Evolutionary conservation across 2,329 filamentous ascomycete genomes (phyloP).

Genomic region (Plectosphaerella sp.): DNA sequence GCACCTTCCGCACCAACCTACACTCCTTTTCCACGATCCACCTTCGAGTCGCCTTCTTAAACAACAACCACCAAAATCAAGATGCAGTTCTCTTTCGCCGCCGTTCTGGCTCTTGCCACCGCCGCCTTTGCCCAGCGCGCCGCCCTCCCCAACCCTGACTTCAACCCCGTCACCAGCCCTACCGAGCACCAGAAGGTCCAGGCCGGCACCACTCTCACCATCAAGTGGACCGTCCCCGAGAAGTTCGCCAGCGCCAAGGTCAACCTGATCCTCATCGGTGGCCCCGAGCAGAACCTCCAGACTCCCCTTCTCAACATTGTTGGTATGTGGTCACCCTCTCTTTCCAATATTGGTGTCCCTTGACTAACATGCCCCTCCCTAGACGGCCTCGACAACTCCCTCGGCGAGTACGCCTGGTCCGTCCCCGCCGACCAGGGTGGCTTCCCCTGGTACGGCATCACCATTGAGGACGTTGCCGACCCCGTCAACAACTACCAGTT

Average conservation of each 20-base stretch:
- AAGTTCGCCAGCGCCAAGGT: conserved; percentile 38
- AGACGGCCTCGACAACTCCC: conserved; percentile 44
- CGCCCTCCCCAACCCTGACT: conserved; percentile 34
- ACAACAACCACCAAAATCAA: conserved; percentile 26
- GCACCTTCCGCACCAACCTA: conserved; percentile 5
- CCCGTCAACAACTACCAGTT: conserved; percentile 49
- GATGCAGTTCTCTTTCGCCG: conserved; percentile 50
- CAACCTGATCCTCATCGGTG: conserved; percentile 43
- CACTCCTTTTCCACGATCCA: background rate
- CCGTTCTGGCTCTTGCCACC: conserved; percentile 47
- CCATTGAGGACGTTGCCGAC: conserved; percentile 46
- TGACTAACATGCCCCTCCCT: background rate
- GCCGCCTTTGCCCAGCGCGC: conserved; percentile 47
- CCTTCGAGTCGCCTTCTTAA: background rate
- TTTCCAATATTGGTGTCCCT: background rate
- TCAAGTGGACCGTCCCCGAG: conserved; percentile 43
- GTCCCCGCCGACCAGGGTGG: conserved; percentile 40
- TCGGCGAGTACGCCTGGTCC: conserved; percentile 43
- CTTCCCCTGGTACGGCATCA: conserved; percentile 51
- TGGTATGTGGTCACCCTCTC: conserved; percentile 32
- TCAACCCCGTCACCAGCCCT: conserved; percentile 46
- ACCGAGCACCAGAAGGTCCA: conserved; percentile 33
- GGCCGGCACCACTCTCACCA: conserved; percentile 43
- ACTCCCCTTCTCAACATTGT: conserved; percentile 37
- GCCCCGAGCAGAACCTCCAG: conserved; percentile 37